These are phyloP conservation scores for Saururus chinensis DNA, from an alignment of 164 flowering plant species.

Conservation along the genomic window DNA sequence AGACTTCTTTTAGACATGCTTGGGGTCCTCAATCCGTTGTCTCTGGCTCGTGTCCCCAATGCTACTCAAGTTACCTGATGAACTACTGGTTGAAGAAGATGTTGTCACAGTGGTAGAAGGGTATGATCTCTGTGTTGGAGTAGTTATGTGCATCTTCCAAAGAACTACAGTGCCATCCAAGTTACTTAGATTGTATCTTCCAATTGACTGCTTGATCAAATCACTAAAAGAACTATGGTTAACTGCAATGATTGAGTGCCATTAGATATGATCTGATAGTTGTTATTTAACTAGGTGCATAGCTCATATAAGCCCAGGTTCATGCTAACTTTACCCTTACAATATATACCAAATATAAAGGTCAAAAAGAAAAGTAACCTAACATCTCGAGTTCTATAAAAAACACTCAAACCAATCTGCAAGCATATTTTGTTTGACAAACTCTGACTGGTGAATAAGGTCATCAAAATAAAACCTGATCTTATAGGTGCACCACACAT, in stretches of 20 bases:
- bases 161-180: constrained; percentile 79
- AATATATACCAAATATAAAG: neutral
- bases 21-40: constrained; percentile 79
- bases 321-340: no score
- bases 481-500: neutral
- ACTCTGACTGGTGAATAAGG: constrained; percentile 25
- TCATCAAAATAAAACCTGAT: neutral
- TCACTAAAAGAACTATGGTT: no score
- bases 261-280: no score
- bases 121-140: constrained; percentile 35
- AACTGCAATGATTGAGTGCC: no score
- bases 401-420: constrained; percentile 66
- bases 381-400: constrained; percentile 62
- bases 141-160: constrained; percentile 68
- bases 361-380: constrained; percentile 26
- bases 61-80: constrained; percentile 23
- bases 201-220: no score
- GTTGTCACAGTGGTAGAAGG: constrained; percentile 32
- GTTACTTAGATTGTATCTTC: no score
- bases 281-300: no score
- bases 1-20: constrained; percentile 73
- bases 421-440: constrained; percentile 67
- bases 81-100: constrained; percentile 29
- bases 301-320: no score
- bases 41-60: constrained; percentile 44